Conservation (phyloP, 2,329 filamentous ascomycete genomes). For the Chrysosporium queenslandicum region DNA sequence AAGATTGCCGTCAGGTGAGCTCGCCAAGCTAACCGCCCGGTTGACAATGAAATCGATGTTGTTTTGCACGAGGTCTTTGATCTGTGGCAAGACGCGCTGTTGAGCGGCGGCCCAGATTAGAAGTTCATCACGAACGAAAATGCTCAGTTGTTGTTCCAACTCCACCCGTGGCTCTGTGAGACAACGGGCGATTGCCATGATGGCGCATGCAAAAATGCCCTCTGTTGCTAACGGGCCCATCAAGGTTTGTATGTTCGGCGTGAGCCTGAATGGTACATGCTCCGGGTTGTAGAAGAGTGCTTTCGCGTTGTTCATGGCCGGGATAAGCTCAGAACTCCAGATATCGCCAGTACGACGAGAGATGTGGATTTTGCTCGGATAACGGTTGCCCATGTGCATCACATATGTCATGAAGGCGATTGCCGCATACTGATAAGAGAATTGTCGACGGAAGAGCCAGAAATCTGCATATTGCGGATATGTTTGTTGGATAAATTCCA, state of each 20-base stretch:
- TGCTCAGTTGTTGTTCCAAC: constrained; percentile 84
- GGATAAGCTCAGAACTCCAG: constrained; percentile 91
- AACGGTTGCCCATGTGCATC: constrained; percentile 91
- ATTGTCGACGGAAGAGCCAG: constrained; percentile 96
- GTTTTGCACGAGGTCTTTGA: constrained; percentile 67
- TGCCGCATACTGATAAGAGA: constrained; percentile 88
- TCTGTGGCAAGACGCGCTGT: constrained; percentile 55
- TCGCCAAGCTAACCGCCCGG: constrained; percentile 73
- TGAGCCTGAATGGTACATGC: constrained; percentile 91
- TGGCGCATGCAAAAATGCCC: constrained; percentile 84
- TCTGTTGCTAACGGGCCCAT: constrained; percentile 95
- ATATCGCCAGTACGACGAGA: constrained; percentile 79
- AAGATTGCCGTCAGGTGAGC: constrained; percentile 63
- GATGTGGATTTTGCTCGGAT: constrained; percentile 91
- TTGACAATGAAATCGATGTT: constrained; percentile 92
- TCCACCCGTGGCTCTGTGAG: constrained; percentile 72
- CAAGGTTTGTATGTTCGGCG: constrained; percentile 86
- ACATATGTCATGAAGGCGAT: constrained; percentile 98
- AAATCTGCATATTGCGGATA: constrained; percentile 89
- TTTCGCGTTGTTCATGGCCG: constrained; percentile 72
- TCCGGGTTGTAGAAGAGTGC: constrained; percentile 92
- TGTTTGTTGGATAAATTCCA: constrained; percentile 79
- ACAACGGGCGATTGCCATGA: constrained; percentile 94
- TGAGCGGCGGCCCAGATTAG: constrained; percentile 87
- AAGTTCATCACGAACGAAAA: constrained; percentile 97